Evolutionary conservation across 2,329 filamentous ascomycete species (phyloP), one percentile per base, ranked within the genome.

Genomic region (Fusarium chlamydosporum): DNA sequence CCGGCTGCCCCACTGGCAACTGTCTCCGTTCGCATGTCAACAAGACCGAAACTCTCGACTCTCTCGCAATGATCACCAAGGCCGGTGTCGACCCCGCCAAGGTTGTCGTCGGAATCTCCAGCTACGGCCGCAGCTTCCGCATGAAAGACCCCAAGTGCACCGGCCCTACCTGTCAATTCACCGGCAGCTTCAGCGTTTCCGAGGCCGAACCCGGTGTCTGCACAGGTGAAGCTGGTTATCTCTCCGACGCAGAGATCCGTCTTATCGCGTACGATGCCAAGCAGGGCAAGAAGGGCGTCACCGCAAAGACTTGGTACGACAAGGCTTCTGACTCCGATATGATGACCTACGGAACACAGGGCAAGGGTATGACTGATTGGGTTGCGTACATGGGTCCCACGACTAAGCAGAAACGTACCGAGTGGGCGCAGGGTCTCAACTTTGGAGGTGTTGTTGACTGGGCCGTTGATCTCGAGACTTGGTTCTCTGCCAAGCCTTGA

Each of bases 1-100:
- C 72, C 1, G 72, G 74, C 18, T 78, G 76, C 50, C 62, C 70
- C 2, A 56, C 12, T 8, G 76, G 76, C 3, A 76, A 76, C 65
- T 78, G 81, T 46, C 72, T 82, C 2, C 77, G 78, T 1, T 76
- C 72, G 0, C 79, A 81, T 61, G 71, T 81, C 62, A 82, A 82
- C 71, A 53, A 74, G 42, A 82, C 80, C 6, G 80, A 82, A 51
- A 81, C 79, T 2, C 37, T 68, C 6, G 71, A 70, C n/a, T 67
- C 80, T 0, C 66, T 83, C 13, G 61, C 76, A 2, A 82, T 80
- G 76, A 72, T 79, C 34, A 79, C 77, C 2, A 79, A 78, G 47
- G 77, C 77, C 2, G 77, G 77, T 4, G 78, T 78, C 0, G 68
- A 74, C 2, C 72, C 77, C 0, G 65, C 71, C 52, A 80, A 78